phyloP scores from a whole-genome alignment of 306 rosid species.

The Vachellia collinsii region DNA sequence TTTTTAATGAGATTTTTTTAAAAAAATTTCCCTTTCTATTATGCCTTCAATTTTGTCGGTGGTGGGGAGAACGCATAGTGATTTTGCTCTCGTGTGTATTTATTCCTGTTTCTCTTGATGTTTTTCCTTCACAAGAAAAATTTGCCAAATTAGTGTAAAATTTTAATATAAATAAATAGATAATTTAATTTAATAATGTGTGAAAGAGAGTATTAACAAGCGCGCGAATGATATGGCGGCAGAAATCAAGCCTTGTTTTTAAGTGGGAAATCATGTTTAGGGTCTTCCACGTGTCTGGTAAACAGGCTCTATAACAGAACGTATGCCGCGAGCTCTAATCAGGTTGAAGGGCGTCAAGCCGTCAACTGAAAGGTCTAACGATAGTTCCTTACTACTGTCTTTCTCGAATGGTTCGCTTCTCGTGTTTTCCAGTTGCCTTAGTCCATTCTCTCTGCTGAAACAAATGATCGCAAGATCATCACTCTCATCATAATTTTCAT shows the following conservation, averaged over 20 bases:
- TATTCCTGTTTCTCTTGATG: too few relatives aligned
- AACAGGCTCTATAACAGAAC: not conserved
- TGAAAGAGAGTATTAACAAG: not conserved
- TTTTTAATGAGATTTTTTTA: too few relatives aligned
- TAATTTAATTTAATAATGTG: too few relatives aligned
- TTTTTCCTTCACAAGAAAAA: not conserved
- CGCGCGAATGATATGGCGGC: not conserved
- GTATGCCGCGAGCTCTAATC: not conserved
- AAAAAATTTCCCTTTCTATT: too few relatives aligned
- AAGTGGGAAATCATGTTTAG: not conserved
- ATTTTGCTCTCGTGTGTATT: too few relatives aligned
- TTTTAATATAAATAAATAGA: too few relatives aligned
- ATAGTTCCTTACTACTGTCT: not conserved
- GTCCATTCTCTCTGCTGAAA: not conserved
- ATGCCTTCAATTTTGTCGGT: not conserved
- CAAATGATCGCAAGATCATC: not conserved
- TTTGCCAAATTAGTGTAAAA: too few relatives aligned
- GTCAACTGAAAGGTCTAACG: not conserved
- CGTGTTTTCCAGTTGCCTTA: not conserved
- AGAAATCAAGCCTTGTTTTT: not conserved
- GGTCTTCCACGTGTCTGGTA: not conserved
- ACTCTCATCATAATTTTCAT: not conserved
- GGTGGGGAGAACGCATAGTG: not conserved
- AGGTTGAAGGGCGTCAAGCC: not conserved
- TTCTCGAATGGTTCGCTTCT: slow-evolving; percentile 31